Percentiles rank a stretch among this genome's conserved stretches.
These are phyloP conservation scores for Tephrocybe rancida DNA, from an alignment of 768 basidiomycete species.

Conservation along the genomic window DNA sequence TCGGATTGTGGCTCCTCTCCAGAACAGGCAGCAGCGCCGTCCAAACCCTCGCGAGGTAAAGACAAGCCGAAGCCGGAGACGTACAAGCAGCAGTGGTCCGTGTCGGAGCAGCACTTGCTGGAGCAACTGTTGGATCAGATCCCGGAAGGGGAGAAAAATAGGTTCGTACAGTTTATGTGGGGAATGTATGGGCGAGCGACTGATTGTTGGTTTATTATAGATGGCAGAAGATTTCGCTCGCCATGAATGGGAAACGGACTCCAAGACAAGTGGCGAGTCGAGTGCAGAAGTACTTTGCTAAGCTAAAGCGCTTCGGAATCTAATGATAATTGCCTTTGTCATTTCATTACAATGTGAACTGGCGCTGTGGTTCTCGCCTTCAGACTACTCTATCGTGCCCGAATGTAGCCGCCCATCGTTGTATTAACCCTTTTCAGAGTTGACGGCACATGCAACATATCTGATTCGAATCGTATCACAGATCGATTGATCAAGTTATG, in stretches of 20 bases:
- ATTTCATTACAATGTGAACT: too few relatives aligned
- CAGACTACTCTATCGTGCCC: too few relatives aligned
- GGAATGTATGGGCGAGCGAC: not conserved
- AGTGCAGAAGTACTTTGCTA: constrained; percentile 88
- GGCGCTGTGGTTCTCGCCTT: too few relatives aligned
- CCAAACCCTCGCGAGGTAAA: constrained; percentile 13
- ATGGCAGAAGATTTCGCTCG: constrained; percentile 81
- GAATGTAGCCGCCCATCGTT: too few relatives aligned
- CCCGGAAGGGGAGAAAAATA: constrained; percentile 74
- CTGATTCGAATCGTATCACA: too few relatives aligned
- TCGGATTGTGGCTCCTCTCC: not conserved
- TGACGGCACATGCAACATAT: too few relatives aligned
- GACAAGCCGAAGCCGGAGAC: constrained; percentile 64
- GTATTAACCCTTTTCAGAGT: too few relatives aligned
- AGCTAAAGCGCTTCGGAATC: constrained; percentile 71
- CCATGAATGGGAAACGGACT: constrained; percentile 77
- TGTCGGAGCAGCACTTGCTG: constrained; percentile 74
- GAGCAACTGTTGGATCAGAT: constrained; percentile 76
- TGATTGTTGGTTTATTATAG: constrained; percentile 36
- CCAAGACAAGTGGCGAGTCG: constrained; percentile 84
- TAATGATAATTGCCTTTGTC: not conserved
- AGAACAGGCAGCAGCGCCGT: not conserved
- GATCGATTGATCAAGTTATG: too few relatives aligned
- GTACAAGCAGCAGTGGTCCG: constrained; percentile 83
- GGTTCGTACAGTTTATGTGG: constrained; percentile 42